phyloP scores from a whole-genome alignment of 805 yeast species.

The Maudiozyma turicensis region DNA sequence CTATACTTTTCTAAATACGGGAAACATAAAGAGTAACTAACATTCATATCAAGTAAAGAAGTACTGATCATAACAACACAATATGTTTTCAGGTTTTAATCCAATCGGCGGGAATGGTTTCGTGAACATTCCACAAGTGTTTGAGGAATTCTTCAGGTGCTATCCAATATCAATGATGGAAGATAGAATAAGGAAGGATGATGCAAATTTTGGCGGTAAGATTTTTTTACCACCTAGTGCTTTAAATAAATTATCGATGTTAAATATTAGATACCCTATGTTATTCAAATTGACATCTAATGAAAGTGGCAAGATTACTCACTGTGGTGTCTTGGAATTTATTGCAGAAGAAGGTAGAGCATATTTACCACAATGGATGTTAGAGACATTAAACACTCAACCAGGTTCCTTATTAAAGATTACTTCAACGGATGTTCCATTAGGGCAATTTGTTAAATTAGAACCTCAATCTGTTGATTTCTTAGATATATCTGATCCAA shows the following conservation, averaged over 20 bases:
- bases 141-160: conserved; percentile 84
- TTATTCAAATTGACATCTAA: conserved; percentile 71
- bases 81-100: conserved; percentile 33
- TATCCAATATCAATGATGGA: conserved; percentile 91
- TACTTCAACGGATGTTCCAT: conserved; percentile 66
- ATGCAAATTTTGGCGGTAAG: conserved; percentile 89
- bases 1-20: too few relatives aligned
- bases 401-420: conserved; percentile 80
- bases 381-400: conserved; percentile 58
- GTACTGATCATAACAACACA: background rate
- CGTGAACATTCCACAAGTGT: conserved; percentile 34
- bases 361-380: conserved; percentile 95
- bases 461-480: conserved; percentile 95
- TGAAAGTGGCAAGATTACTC: conserved; percentile 51
- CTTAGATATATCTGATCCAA: conserved; percentile 88
- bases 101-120: conserved; percentile 15
- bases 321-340: conserved; percentile 92
- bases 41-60: too few relatives aligned
- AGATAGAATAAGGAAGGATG: conserved; percentile 58
- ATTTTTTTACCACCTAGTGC: conserved; percentile 92
- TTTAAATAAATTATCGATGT: conserved; percentile 74
- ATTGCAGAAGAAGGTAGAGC: conserved; percentile 96
- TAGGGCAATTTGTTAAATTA: conserved; percentile 81
- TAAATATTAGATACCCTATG: conserved; percentile 95
- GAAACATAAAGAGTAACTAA: too few relatives aligned